Evolutionary conservation across 495 filamentous ascomycete species (phyloP), one percentile per base, ranked within the genome.

Genomic region (Trichoderma parareesei): DNA sequence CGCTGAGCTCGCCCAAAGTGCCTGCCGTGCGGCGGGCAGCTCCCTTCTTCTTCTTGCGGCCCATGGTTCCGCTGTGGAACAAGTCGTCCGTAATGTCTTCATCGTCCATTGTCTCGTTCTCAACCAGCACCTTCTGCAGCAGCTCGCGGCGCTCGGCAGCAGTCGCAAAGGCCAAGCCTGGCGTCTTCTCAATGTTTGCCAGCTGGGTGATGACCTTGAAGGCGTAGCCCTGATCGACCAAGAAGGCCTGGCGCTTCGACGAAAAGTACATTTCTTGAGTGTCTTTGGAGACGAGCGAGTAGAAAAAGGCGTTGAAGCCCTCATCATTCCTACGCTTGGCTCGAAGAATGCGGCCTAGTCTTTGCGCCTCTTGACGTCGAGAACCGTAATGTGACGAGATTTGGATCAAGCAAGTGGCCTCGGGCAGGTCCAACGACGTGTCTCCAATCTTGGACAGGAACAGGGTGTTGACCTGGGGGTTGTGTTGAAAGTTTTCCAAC

Each of bases 271-370:
- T 98, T 77, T 99, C 94, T 62, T 91, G 85, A 2, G 94, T 99
- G 74, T 98, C 94, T 74, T 97, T 97, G 10, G 90, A 94, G 40
- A 99, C 94, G 5, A 99, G 82, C 0, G 91, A 94, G 77, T 99
- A 99, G 78, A 99, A 99, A 78, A 99, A 99, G 0, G 94, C 94
- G 76, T 99, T 99, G 78, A 99, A 99, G 20, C 95, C 95, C 75
- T 98, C 94, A 76, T 99, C 94, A 71, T 97, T 98, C 67, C 95
- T 82, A 41, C 94, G 87, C 75, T 99, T 99, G 27, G 94, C 94
- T 71, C 94, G 85, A 11, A 99, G 87, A 71, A 99, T 99, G 43
- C 94, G 89, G 11, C 94, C 94, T 2, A 99, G 83, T 2, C 94
- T 87, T 72, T 99, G 94, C 0, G 94, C 94, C 74, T 99, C 94